phyloP scores from a whole-genome alignment of 768 basidiomycete genomes.

The Auriscalpium vulgare region DNA sequence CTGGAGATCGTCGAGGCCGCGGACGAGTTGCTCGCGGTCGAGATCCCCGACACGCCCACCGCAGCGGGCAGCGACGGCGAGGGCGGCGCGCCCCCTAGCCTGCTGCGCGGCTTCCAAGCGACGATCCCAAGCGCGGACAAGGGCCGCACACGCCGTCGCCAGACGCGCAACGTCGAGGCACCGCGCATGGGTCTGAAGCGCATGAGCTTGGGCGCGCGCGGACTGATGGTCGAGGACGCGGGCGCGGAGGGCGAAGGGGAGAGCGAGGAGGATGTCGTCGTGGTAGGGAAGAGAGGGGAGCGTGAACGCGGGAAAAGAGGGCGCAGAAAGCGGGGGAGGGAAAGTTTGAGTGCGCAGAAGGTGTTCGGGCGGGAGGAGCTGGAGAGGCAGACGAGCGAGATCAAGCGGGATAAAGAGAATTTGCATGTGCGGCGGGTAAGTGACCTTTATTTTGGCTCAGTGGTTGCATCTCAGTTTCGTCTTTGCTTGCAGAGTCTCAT shows the following conservation, averaged over 20 bases:
- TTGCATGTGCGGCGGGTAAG: conserved; percentile 75
- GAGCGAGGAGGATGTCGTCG: conserved; percentile 73
- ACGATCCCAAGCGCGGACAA: conserved; percentile 88
- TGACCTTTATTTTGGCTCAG: conserved; percentile 22
- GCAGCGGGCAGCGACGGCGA: conserved; percentile 70
- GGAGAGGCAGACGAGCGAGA: conserved; percentile 75
- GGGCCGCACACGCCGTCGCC: conserved; percentile 65
- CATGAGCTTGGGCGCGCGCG: conserved; percentile 71
- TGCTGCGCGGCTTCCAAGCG: conserved; percentile 88
- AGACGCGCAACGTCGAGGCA: conserved; percentile 73
- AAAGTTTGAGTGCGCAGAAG: conserved; percentile 63
- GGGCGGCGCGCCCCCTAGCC: conserved; percentile 56
- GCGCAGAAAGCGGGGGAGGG: conserved; percentile 41
- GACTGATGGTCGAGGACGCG: conserved; percentile 47
- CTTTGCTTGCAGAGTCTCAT: conserved; percentile 57
- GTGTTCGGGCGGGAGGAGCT: conserved; percentile 80
- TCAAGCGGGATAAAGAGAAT: conserved; percentile 87
- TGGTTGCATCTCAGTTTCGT: conserved; percentile 23
- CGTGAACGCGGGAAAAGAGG: conserved; percentile 27
- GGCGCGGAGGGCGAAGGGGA: conserved; percentile 46
- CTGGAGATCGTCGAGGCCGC: conserved; percentile 78
- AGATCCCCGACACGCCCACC: conserved; percentile 68
- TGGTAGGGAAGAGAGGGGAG: conserved; percentile 39
- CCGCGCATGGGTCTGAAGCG: conserved; percentile 72
- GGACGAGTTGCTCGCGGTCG: conserved; percentile 61